Evolutionary conservation across 192 early-diverging fungal species (phyloP).

Genomic region (Allomyces javanicus): DNA sequence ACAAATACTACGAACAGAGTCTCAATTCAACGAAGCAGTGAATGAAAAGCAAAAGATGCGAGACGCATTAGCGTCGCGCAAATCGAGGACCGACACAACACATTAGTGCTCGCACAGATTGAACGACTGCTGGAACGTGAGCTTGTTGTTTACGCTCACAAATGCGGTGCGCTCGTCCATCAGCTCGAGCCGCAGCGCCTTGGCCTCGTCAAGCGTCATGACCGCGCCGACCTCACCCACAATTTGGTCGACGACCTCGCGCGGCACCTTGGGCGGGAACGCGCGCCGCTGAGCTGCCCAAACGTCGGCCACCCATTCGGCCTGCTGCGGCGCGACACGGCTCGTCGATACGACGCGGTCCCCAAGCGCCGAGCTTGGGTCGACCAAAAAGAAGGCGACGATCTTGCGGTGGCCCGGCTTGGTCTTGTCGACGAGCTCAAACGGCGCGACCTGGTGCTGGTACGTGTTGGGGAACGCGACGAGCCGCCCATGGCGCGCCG

Average conservation of each 20-base stretch:
- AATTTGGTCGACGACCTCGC: too few species aligned
- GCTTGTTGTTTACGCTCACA: not conserved
- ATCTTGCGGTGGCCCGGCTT: conserved; percentile 47
- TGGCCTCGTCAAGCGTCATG: conserved; percentile 21
- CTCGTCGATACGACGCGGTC: too few species aligned
- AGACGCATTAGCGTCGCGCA: too few species aligned
- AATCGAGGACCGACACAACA: too few species aligned
- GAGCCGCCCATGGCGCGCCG: conserved; percentile 31
- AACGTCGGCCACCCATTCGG: conserved; percentile 13
- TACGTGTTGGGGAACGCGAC: conserved; percentile 51
- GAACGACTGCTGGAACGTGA: not conserved
- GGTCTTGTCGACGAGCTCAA: conserved; percentile 33
- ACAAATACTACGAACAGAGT: too few species aligned
- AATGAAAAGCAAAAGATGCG: too few species aligned
- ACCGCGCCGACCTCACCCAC: too few species aligned
- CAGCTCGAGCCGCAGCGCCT: conserved; percentile 17
- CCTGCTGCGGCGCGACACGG: conserved; percentile 43
- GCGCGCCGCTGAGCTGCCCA: too few species aligned
- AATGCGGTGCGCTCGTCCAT: conserved; percentile 19
- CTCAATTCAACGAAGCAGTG: too few species aligned
- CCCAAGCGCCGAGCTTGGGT: conserved; percentile 24
- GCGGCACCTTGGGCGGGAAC: too few species aligned
- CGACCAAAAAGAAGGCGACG: conserved; percentile 47
- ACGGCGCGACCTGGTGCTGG: conserved; percentile 45
- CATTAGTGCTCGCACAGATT: not conserved